phyloP scores from a whole-genome alignment of 768 basidiomycete genomes.

The Panaeolus papilionaceus region DNA sequence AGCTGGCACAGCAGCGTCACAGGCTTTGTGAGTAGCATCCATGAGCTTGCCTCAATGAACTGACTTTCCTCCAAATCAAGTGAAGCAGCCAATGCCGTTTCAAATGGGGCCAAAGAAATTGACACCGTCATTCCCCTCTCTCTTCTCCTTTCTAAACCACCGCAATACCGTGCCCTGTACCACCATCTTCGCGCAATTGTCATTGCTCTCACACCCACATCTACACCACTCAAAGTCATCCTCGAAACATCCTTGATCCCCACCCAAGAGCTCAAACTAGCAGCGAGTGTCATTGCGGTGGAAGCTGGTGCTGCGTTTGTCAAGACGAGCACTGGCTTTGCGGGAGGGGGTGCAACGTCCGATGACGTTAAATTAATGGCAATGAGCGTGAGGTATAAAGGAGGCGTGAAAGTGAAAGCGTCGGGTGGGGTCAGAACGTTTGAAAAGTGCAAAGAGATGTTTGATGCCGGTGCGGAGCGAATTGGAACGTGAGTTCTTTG shows the following conservation, averaged over 20 bases:
- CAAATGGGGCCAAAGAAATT: conserved; percentile 54
- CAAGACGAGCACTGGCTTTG: conserved; percentile 62
- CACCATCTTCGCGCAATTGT: conserved; percentile 48
- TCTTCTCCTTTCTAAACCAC: conserved; percentile 44
- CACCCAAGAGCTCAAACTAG: conserved; percentile 48
- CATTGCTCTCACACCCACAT: conserved; percentile 34
- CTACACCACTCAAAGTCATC: conserved; percentile 54
- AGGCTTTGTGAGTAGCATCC: conserved; percentile 46
- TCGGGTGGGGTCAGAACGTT: conserved; percentile 57
- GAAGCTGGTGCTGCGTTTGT: conserved; percentile 59
- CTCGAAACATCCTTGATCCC: conserved; percentile 56
- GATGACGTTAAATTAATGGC: conserved; percentile 54
- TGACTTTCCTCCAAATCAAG: conserved; percentile 20
- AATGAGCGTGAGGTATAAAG: conserved; percentile 39
- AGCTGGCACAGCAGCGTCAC: conserved; percentile 47
- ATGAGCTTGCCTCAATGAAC: not conserved
- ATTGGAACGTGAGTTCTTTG: conserved; percentile 54
- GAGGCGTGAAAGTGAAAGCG: conserved; percentile 53
- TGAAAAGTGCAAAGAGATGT: conserved; percentile 52
- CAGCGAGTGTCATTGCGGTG: conserved; percentile 51
- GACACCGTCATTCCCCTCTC: conserved; percentile 60
- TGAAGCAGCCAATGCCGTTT: conserved; percentile 52
- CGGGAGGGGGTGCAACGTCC: conserved; percentile 50
- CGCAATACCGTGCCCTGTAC: conserved; percentile 42
- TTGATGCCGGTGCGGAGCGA: conserved; percentile 55